These are phyloP conservation scores for Filosporella fistucella DNA, from an alignment of 495 filamentous ascomycete species.

Conservation along the genomic window DNA sequence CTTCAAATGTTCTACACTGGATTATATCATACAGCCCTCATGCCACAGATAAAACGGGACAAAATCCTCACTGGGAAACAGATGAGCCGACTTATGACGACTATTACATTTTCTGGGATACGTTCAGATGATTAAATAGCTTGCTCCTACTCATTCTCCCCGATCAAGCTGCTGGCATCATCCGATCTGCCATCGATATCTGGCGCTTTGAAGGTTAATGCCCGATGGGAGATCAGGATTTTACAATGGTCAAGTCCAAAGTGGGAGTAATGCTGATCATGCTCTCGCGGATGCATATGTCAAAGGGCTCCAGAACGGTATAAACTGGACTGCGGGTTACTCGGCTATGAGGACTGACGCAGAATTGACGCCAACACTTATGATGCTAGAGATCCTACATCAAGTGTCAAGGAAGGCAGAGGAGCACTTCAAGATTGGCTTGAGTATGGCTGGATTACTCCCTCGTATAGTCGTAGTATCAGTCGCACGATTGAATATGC, in stretches of 20 bases:
- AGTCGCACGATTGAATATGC: conserved; percentile 71
- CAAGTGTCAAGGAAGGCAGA: conserved; percentile 57
- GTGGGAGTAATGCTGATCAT: conserved; percentile 73
- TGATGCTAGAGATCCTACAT: conserved; percentile 37
- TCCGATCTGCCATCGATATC: conserved; percentile 64
- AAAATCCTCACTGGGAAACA: conserved; percentile 69
- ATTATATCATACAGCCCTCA: conserved; percentile 62
- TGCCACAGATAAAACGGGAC: conserved; percentile 72
- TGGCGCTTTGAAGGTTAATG: conserved; percentile 65
- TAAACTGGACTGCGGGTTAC: conserved; percentile 69
- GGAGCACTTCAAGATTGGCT: conserved; percentile 69
- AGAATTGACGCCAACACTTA: conserved; percentile 54
- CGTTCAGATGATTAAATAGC: conserved; percentile 63
- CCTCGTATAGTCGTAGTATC: conserved; percentile 64
- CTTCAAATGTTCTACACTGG: conserved; percentile 9
- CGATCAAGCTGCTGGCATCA: conserved; percentile 55
- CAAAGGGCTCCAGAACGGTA: conserved; percentile 54
- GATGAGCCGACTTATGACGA: conserved; percentile 74
- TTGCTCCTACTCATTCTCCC: conserved; percentile 65
- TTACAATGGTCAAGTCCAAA: conserved; percentile 50
- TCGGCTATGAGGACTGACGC: conserved; percentile 71
- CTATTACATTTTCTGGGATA: conserved; percentile 64
- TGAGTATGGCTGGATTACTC: conserved; percentile 53
- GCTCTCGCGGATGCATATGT: conserved; percentile 65
- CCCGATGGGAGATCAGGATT: conserved; percentile 52